Percentiles rank a stretch among this genome's conserved stretches.
Evolutionary conservation across 192 early-diverging fungal species (phyloP).

Genomic region (Gonapodya prolifera): DNA sequence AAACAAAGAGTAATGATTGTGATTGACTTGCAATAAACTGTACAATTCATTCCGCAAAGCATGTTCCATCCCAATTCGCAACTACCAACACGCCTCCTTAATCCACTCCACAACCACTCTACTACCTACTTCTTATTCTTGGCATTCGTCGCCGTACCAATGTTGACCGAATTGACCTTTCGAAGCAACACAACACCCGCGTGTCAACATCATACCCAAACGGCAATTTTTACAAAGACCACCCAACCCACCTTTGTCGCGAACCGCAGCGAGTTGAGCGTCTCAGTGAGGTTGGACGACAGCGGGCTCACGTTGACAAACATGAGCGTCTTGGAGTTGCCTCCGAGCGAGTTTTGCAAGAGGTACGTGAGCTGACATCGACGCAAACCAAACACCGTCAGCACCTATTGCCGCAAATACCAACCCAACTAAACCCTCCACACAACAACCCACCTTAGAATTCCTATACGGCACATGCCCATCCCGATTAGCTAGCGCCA

Average conservation of each 20-base stretch:
- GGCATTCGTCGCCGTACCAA: constrained; percentile 55
- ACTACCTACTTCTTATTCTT: background rate
- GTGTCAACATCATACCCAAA: too few species aligned
- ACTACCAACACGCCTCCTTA: too few species aligned
- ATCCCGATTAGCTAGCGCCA: constrained; percentile 27
- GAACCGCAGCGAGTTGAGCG: constrained; percentile 82
- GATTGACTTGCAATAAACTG: too few species aligned
- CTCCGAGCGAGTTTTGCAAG: constrained; percentile 58
- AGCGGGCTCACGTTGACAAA: constrained; percentile 94
- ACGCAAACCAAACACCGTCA: too few species aligned
- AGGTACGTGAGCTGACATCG: constrained; percentile 55
- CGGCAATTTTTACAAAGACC: background rate
- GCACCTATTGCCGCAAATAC: too few species aligned
- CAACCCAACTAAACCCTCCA: too few species aligned
- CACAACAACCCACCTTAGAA: too few species aligned
- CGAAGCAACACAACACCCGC: too few species aligned
- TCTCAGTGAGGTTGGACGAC: constrained; percentile 64
- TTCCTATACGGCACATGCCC: constrained; percentile 45
- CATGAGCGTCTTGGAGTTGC: constrained; percentile 96
- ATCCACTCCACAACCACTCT: too few species aligned
- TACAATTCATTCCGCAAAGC: too few species aligned
- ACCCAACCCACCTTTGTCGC: constrained; percentile 64
- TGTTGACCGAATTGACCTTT: constrained; percentile 68
- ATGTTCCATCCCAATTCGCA: too few species aligned
- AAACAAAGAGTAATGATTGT: too few species aligned